A percentile compares a stretch with the other conserved stretches of the same genome.
These are phyloP conservation scores for Phialophora expanda DNA, from an alignment of 2,329 filamentous ascomycete species.

Conservation along the genomic window DNA sequence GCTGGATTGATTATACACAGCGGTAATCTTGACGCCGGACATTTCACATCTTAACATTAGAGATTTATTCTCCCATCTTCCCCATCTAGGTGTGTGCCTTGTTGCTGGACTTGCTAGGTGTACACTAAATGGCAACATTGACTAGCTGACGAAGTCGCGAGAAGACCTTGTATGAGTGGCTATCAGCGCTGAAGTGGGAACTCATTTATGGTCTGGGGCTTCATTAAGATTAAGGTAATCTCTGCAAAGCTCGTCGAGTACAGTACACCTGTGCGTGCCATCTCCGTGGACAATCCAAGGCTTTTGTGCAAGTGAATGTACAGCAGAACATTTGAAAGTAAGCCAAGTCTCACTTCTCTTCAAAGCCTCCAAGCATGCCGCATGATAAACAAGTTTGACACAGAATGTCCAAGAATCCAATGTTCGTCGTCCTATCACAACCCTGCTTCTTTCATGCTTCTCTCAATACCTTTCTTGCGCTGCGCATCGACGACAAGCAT, in stretches of 20 bases:
- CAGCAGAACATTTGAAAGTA: constrained; percentile 22
- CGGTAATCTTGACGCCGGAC: no score
- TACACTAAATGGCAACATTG: neutral
- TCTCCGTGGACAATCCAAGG: constrained; percentile 7
- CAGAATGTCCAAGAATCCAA: constrained; percentile 15
- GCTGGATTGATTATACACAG: no score
- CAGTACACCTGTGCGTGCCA: constrained; percentile 3
- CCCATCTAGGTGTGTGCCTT: no score
- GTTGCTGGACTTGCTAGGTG: no score
- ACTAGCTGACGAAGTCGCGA: neutral
- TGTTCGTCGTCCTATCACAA: constrained; percentile 26
- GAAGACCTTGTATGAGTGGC: neutral
- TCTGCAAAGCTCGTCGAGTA: constrained; percentile 1
- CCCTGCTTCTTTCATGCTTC: constrained; percentile 37
- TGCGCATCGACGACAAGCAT: constrained; percentile 71
- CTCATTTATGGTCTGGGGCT: neutral
- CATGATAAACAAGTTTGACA: neutral
- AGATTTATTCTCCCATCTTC: no score
- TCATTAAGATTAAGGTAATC: constrained; percentile 10
- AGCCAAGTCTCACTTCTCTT: constrained; percentile 6
- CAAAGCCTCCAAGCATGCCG: constrained; percentile 16
- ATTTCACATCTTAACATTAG: no score
- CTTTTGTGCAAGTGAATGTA: constrained; percentile 29
- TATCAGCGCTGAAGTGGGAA: neutral
- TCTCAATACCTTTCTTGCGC: constrained; percentile 71